phyloP scores from a whole-genome alignment of 352 stramenopile species.

The Phytophthora macrochlamydospora region DNA sequence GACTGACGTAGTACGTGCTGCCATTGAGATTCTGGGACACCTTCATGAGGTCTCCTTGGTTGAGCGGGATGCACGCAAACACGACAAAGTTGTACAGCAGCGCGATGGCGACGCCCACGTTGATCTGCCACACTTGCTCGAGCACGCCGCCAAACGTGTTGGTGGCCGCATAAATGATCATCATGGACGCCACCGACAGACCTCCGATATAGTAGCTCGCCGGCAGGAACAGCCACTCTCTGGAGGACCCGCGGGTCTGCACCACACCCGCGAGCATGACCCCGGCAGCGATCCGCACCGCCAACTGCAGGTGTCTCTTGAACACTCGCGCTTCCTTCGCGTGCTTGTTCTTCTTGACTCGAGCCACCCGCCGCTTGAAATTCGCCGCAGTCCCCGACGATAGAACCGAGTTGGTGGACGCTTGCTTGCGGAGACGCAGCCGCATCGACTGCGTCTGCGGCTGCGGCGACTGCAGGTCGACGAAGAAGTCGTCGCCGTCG shows the following conservation, averaged over 20 bases:
- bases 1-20: conserved; percentile 66
- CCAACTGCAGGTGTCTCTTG: conserved; percentile 44
- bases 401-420: conserved; percentile 16
- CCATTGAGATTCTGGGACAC: conserved; percentile 58
- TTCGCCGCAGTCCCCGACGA: conserved; percentile 22
- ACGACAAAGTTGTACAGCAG: conserved; percentile 79
- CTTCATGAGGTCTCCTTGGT: conserved; percentile 47
- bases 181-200: conserved; percentile 66
- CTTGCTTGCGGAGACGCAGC: conserved; percentile 40
- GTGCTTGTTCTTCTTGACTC: conserved; percentile 55
- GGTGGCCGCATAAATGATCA: conserved; percentile 72
- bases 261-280: conserved; percentile 63
- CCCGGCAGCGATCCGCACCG: conserved; percentile 59
- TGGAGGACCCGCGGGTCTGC: conserved; percentile 48
- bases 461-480: conserved; percentile 31
- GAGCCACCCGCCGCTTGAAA: conserved; percentile 29
- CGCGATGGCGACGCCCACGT: conserved; percentile 66
- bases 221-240: conserved; percentile 66
- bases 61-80: conserved; percentile 60
- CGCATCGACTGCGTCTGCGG: conserved; percentile 46
- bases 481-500: conserved; percentile 26
- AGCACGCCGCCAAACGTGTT: conserved; percentile 66
- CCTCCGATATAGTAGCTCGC: conserved; percentile 72
- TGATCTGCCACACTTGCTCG: conserved; percentile 75
- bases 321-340: conserved; percentile 45